phyloP scores from a whole-genome alignment of 768 basidiomycete genomes.

The Mycena capillaripes region DNA sequence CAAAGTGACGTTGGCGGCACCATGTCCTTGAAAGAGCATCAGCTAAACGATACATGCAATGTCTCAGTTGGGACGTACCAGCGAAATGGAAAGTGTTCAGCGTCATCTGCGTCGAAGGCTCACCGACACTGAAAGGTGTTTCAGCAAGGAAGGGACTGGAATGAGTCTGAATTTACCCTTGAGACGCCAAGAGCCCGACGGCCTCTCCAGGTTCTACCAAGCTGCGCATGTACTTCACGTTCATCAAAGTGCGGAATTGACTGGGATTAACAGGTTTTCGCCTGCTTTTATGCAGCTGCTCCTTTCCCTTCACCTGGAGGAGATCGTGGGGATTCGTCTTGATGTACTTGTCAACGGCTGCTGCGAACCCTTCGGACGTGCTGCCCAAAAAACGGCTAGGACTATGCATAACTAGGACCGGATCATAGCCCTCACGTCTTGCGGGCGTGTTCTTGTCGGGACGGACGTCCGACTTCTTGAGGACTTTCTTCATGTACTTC shows the following conservation, averaged over 20 bases:
- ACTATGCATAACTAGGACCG: conserved; percentile 80
- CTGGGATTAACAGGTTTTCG: conserved; percentile 61
- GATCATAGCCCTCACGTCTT: conserved; percentile 74
- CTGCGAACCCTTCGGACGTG: conserved; percentile 93
- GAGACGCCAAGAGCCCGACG: conserved; percentile 96
- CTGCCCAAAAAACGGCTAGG: conserved; percentile 88
- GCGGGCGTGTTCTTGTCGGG: conserved; percentile 56
- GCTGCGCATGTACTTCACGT: conserved; percentile 93
- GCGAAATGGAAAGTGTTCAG: conserved; percentile 99
- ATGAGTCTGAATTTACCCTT: conserved; percentile 75
- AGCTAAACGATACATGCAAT: background rate
- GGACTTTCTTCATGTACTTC: conserved; percentile 89
- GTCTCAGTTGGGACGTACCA: conserved; percentile 61
- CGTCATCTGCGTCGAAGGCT: conserved; percentile 99
- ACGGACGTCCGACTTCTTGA: conserved; percentile 77
- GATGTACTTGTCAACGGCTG: conserved; percentile 83
- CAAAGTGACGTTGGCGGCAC: conserved; percentile 98
- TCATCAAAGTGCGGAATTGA: conserved; percentile 87
- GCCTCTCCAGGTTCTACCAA: conserved; percentile 98
- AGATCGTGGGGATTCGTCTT: conserved; percentile 75
- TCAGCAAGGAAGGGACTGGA: background rate
- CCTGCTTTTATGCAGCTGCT: conserved; percentile 56
- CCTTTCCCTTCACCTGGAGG: conserved; percentile 54
- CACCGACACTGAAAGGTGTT: conserved; percentile 81
- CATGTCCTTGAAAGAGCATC: conserved; percentile 78